Conservation (phyloP, 1,284 basidiomycete genomes). For the Tilletia indica region DNA sequence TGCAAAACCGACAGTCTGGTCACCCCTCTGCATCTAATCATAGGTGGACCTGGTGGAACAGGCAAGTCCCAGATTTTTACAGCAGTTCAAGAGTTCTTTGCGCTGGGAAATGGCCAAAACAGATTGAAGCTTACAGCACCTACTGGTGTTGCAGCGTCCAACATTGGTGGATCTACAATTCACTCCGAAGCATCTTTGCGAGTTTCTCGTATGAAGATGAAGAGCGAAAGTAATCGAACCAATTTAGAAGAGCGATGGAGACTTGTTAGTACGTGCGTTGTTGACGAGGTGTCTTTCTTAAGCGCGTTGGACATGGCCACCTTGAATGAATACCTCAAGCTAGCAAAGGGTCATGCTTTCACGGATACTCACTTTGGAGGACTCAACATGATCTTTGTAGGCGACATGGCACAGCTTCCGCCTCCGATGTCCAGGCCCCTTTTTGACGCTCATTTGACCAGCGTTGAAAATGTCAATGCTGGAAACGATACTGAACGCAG, state of each 20-base stretch:
- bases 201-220: not conserved
- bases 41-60: not conserved
- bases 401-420: not conserved
- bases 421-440: not conserved
- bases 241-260: not conserved
- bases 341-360: not conserved
- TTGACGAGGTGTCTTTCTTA: not conserved
- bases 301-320: not conserved
- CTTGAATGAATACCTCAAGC: not conserved
- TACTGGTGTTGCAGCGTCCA: not conserved
- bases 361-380: not conserved
- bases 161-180: constrained; percentile 3
- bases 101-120: not conserved
- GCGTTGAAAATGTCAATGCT: not conserved
- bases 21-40: not conserved
- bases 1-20: not conserved
- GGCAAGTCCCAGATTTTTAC: not conserved
- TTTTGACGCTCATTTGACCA: not conserved
- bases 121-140: not conserved
- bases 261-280: not conserved
- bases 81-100: not conserved
- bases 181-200: not conserved
- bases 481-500: not conserved
- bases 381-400: constrained; percentile 7
- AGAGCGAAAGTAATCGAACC: not conserved